A percentile compares a stretch with the other conserved stretches of the same genome.
These are phyloP conservation scores for Colletotrichum lentis DNA, from an alignment of 2,329 filamentous ascomycete genomes.

Conservation along the genomic window DNA sequence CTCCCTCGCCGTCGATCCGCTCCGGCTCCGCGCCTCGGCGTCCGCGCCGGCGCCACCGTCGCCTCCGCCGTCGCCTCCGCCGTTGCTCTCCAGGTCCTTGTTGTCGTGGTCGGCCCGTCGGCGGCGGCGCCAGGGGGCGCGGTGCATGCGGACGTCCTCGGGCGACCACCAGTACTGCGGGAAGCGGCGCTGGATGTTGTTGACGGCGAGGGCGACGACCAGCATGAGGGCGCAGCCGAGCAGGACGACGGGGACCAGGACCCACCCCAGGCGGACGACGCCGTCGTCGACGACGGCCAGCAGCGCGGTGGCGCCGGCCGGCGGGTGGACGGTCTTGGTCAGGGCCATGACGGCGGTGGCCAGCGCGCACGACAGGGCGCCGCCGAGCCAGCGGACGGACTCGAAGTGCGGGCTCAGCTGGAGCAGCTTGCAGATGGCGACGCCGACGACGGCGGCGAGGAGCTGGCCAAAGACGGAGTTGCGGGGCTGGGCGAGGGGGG, in stretches of 20 bases:
- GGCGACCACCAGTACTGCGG: slow-evolving; percentile 77
- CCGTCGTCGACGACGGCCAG: slow-evolving; percentile 69
- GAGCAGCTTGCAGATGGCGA: slow-evolving; percentile 72
- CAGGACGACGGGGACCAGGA: slow-evolving; percentile 68
- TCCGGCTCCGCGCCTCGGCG: slow-evolving; percentile 14
- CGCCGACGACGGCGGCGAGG: slow-evolving; percentile 67
- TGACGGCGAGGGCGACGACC: slow-evolving; percentile 67
- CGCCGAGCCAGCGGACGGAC: slow-evolving; percentile 69
- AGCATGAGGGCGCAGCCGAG: slow-evolving; percentile 70
- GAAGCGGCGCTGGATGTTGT: slow-evolving; percentile 73
- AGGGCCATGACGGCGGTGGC: slow-evolving; percentile 72
- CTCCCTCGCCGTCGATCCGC: slow-evolving; percentile 28
- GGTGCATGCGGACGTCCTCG: slow-evolving; percentile 39
- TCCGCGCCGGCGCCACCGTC: too few relatives aligned
- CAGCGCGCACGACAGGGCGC: slow-evolving; percentile 69
- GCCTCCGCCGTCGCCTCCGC: not conserved
- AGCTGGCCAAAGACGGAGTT: slow-evolving; percentile 74
- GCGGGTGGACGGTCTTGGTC: slow-evolving; percentile 77
- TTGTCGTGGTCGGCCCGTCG: not conserved
- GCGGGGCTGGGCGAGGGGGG: slow-evolving; percentile 76
- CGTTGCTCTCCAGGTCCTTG: slow-evolving; percentile 15
- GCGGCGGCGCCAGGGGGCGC: slow-evolving; percentile 26
- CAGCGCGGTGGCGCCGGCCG: slow-evolving; percentile 77
- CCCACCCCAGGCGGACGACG: slow-evolving; percentile 71
- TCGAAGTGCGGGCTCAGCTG: slow-evolving; percentile 57